phyloP scores from a whole-genome alignment of 1,284 basidiomycete genomes.

The Ganoderma meredithae region DNA sequence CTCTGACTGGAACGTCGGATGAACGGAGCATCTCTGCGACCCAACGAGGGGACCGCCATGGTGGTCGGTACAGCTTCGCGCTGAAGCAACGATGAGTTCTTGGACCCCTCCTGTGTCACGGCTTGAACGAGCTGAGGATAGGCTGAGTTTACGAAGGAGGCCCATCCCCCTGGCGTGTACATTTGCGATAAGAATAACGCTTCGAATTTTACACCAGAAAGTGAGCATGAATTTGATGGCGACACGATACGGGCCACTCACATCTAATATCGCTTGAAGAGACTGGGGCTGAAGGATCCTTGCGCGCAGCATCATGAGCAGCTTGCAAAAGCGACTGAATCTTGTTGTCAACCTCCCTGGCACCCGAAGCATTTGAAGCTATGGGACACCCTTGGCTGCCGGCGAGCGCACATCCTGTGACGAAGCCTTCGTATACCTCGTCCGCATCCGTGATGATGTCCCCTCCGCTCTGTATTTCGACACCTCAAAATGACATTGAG shows the following conservation, averaged over 20 bases:
- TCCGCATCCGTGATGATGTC: slow-evolving; percentile 7
- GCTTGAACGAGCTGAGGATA: slow-evolving; percentile 14
- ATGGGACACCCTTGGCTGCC: slow-evolving; percentile 23
- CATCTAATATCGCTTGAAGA: slow-evolving; percentile 20
- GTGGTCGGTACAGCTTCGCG: not conserved
- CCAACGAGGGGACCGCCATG: not conserved
- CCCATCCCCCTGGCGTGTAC: slow-evolving; percentile 7
- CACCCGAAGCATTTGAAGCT: slow-evolving; percentile 9
- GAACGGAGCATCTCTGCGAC: not conserved
- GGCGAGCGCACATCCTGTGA: slow-evolving; percentile 29
- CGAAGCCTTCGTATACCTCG: slow-evolving; percentile 23
- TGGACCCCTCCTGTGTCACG: not conserved
- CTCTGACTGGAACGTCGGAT: not conserved
- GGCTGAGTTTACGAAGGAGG: slow-evolving; percentile 7
- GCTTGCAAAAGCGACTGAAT: slow-evolving; percentile 20
- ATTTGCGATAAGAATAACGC: not conserved
- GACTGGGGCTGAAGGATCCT: slow-evolving; percentile 15
- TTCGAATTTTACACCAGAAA: not conserved
- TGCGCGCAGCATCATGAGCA: slow-evolving; percentile 18
- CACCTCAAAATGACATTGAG: not conserved
- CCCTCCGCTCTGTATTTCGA: not conserved
- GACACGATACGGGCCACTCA: not conserved
- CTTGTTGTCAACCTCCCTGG: slow-evolving; percentile 15
- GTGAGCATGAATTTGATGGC: not conserved
- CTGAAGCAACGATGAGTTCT: not conserved